phyloP scores from a whole-genome alignment of 371 early-diverging fungal species.

The Rhizopus sp. region DNA sequence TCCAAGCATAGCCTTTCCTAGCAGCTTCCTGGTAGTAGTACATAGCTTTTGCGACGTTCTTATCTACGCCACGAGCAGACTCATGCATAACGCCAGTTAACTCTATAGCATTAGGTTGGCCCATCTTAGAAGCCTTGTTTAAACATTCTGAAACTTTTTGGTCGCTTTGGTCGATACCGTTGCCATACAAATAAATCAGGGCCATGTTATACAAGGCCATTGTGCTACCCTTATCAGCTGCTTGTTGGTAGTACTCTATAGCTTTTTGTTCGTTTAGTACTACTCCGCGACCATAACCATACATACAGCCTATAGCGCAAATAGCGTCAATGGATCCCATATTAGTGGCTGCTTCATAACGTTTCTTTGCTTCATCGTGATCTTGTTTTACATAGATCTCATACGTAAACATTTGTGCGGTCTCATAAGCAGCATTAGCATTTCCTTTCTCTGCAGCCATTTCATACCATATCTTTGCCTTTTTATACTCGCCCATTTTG shows the following conservation, averaged over 20 bases:
- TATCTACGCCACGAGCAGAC: neutral
- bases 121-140: neutral
- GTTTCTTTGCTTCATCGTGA: constrained; percentile 2
- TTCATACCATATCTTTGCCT: constrained; percentile 5
- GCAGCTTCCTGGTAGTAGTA: constrained; percentile 6
- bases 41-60: constrained; percentile 1
- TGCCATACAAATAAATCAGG: neutral
- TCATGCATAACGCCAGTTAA: neutral
- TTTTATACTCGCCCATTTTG: constrained; percentile 1
- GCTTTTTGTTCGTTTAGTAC: constrained; percentile 7
- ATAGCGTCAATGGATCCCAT: no score
- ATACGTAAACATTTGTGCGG: constrained; percentile 1
- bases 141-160: neutral
- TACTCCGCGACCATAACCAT: constrained; percentile 6
- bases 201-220: neutral
- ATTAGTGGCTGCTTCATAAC: no score
- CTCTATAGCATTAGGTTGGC: no score
- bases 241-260: neutral
- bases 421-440: neutral
- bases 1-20: neutral
- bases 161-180: neutral
- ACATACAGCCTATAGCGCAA: neutral
- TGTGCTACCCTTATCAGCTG: no score
- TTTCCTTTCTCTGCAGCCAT: constrained; percentile 9
- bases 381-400: constrained; percentile 7